A percentile compares a stretch with the other conserved stretches of the same genome.
Conservation (phyloP, 2,329 filamentous ascomycete species). For the Pestalotiopsis sp. region DNA sequence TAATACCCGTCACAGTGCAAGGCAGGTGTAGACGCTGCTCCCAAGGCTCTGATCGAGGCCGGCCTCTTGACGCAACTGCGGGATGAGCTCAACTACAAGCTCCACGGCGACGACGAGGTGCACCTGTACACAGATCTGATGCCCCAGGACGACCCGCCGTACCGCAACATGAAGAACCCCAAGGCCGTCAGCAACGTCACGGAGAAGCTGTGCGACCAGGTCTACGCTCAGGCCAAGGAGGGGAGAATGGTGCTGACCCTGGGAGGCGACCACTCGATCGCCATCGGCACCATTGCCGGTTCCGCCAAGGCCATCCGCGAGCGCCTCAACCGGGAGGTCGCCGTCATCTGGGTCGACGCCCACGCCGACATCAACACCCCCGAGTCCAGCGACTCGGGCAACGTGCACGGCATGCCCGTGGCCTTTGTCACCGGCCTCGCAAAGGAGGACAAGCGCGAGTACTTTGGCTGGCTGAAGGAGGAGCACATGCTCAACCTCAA, state of each 20-base stretch:
- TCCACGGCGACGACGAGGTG: constrained; percentile 81
- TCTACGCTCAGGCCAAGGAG: constrained; percentile 81
- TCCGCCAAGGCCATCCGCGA: constrained; percentile 86
- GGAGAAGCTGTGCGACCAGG: constrained; percentile 75
- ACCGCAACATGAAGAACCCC: constrained; percentile 94
- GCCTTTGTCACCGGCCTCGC: constrained; percentile 88
- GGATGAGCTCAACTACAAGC: constrained; percentile 84
- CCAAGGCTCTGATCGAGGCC: constrained; percentile 83
- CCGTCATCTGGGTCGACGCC: constrained; percentile 98
- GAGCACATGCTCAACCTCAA: constrained; percentile 70
- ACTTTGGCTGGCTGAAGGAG: constrained; percentile 87
- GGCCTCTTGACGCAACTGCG: constrained; percentile 84
- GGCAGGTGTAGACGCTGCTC: constrained; percentile 87
- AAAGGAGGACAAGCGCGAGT: constrained; percentile 72
- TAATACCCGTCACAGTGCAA: constrained; percentile 67
- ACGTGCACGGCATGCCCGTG: constrained; percentile 98
- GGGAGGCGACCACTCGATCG: constrained; percentile 94
- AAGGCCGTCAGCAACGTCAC: constrained; percentile 85
- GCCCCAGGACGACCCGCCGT: constrained; percentile 72
- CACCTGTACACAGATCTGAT: constrained; percentile 80
- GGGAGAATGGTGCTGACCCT: constrained; percentile 91
- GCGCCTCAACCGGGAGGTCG: constrained; percentile 79
- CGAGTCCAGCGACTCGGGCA: constrained; percentile 85
- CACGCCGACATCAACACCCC: constrained; percentile 98
- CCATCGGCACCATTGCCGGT: constrained; percentile 89